Evolutionary conservation across 2,329 filamentous ascomycete genomes (phyloP).

Genomic region (Paraphaeosphaeria sporulosa): DNA sequence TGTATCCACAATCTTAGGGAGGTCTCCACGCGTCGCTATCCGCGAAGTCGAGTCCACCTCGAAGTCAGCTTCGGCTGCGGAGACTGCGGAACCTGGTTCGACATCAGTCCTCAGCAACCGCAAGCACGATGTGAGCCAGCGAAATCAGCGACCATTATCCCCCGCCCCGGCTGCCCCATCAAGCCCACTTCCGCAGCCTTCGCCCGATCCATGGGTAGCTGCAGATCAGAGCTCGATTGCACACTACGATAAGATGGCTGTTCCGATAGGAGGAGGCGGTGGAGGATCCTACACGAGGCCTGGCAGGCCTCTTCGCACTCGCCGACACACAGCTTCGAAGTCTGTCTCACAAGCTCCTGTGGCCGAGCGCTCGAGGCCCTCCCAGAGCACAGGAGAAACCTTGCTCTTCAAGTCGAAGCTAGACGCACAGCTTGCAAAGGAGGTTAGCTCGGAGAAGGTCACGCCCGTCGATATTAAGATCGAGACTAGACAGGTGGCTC

Average conservation of each 20-base stretch:
- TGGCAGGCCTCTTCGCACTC: slow-evolving; percentile 30
- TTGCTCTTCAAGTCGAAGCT: slow-evolving; percentile 4
- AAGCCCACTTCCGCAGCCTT: slow-evolving; percentile 42
- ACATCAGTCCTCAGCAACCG: slow-evolving; percentile 33
- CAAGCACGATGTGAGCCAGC: slow-evolving; percentile 26
- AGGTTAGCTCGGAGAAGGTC: slow-evolving; percentile 11
- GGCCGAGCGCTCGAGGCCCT: slow-evolving; percentile 2
- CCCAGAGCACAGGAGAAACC: slow-evolving; percentile 5
- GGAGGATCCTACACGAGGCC: slow-evolving; percentile 34
- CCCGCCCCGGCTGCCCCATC: slow-evolving; percentile 28
- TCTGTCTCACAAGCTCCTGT: slow-evolving; percentile 19
- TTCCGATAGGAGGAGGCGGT: slow-evolving; percentile 39
- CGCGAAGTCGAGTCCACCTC: slow-evolving; percentile 16
- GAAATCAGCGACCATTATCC: slow-evolving; percentile 32
- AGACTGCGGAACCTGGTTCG: slow-evolving; percentile 19
- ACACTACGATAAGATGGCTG: slow-evolving; percentile 41
- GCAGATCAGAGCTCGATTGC: slow-evolving; percentile 39
- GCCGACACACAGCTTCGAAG: slow-evolving; percentile 29
- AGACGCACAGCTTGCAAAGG: neutral
- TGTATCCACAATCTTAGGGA: slow-evolving; percentile 30
- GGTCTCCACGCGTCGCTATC: slow-evolving; percentile 23
- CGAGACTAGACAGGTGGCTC: slow-evolving; percentile 13
- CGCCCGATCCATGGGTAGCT: slow-evolving; percentile 43
- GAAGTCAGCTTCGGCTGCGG: slow-evolving; percentile 22
- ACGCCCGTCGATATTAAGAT: slow-evolving; percentile 11